phyloP scores from a whole-genome alignment of 2,329 filamentous ascomycete genomes.

The Ceratocystis eucalypticola region DNA sequence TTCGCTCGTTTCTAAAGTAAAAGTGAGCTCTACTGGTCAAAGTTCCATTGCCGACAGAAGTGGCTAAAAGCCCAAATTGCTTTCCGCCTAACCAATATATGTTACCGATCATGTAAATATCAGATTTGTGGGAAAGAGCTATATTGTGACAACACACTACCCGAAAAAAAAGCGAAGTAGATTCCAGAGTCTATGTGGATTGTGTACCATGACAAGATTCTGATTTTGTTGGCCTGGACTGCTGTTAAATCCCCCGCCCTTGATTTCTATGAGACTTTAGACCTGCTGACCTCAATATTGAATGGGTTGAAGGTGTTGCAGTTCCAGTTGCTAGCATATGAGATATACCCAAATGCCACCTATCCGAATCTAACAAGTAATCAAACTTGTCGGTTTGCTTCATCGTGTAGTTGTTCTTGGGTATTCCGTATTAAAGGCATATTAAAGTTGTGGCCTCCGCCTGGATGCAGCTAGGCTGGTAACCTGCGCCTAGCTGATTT shows the following conservation, averaged over 20 bases:
- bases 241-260: slow-evolving; percentile 55
- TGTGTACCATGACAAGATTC: slow-evolving; percentile 60
- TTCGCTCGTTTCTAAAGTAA: neutral
- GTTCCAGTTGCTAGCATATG: slow-evolving; percentile 20
- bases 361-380: neutral
- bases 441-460: slow-evolving; percentile 53
- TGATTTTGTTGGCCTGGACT: slow-evolving; percentile 55
- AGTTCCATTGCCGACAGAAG: neutral
- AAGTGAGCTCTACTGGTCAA: neutral
- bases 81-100: neutral
- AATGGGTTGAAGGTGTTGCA: slow-evolving; percentile 23
- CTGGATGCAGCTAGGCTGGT: slow-evolving; percentile 34
- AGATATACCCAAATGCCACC: neutral
- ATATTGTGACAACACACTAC: slow-evolving; percentile 46
- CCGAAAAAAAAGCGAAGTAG: slow-evolving; percentile 44
- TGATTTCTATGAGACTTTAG: slow-evolving; percentile 54
- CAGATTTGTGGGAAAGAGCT: slow-evolving; percentile 39
- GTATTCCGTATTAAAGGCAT: slow-evolving; percentile 1
- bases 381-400: slow-evolving; percentile 4
- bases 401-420: slow-evolving; percentile 20
- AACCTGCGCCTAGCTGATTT: slow-evolving; percentile 36
- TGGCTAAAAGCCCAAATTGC: slow-evolving; percentile 2
- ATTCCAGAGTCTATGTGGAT: slow-evolving; percentile 50
- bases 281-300: slow-evolving; percentile 26
- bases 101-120: slow-evolving; percentile 1